Base-by-base conservation (phyloP, 805 yeast genomes). In the Hanseniaspora clermontiae region DNA sequence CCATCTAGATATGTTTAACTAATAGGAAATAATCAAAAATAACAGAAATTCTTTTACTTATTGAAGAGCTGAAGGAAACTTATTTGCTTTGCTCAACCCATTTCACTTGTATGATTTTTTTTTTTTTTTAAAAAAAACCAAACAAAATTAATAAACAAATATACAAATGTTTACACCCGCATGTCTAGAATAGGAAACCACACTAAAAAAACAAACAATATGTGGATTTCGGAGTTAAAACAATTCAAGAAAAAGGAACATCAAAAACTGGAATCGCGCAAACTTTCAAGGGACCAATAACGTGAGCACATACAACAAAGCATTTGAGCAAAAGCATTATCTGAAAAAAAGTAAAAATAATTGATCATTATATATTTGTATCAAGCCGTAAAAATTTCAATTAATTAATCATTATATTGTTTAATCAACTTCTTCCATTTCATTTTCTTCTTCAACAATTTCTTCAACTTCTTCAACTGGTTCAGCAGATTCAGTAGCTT, bases 401-500 rank as follows among this genome's bases (percentile, higher is more conserved):
- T 11, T 9, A 11, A 15, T 42, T n/a, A 31, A 17, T 39, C 31
- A 42, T 42, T 45, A 45, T 15, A 43, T 12, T 47, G 27, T 36
- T 72, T 86, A 91, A 76, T 91, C 98, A 73, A 91, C 97, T 79
- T 91, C 98, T 81, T 91, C 98, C 98, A 91, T 93, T 70, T 89
- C 95, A 62, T 95, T 83, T n/a, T 50, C 58, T 56, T 49, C 58
- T 38, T 50, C 58, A 40, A 27, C 31, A 42, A 34, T 40, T 46
- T 46, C 49, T 46, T 46, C 49, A 46, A 46, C 49, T 32, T 31
- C 49, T 15, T 46, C 96, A 69, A 82, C 89, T 67, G 83, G 81
- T 62, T 76, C 79, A 62, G 75, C 79, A 63, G 65, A 72, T 54
- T 64, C 74, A 61, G 69, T 77, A 63, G 72, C 81, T 68, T 82